Evolutionary conservation across 176 grass and related monocot genomes (phyloP).

Genomic region (Elymus sibiricus): DNA sequence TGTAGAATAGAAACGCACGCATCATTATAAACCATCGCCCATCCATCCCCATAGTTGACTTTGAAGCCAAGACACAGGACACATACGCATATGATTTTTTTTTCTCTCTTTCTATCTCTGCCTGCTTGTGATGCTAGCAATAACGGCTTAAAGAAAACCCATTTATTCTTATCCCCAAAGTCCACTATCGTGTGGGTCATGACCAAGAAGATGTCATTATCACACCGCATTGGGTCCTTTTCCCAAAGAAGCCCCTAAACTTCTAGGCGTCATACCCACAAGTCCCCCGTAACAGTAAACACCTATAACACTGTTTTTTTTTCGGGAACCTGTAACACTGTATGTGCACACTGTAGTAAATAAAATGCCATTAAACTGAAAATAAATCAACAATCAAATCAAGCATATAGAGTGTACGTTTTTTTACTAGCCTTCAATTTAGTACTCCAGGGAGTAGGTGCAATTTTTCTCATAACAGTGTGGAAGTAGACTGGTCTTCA

Average conservation of each 20-base stretch:
- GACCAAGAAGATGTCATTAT: constrained; percentile 25
- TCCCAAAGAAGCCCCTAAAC: background rate
- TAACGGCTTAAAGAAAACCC: constrained; percentile 28
- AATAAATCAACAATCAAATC: background rate
- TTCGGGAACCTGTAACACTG: background rate
- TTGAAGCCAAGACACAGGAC: constrained; percentile 29
- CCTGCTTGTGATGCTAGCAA: background rate
- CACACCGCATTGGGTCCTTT: background rate
- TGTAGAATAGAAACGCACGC: background rate
- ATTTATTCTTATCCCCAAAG: constrained; percentile 39
- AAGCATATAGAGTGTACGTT: background rate
- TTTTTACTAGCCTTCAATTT: background rate
- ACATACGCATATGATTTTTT: constrained; percentile 7
- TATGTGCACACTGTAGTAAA: background rate
- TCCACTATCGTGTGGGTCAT: constrained; percentile 40
- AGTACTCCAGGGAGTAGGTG: no score
- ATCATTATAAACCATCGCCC: background rate
- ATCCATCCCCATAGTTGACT: constrained; percentile 41
- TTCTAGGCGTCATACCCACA: background rate
- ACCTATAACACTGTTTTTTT: background rate
- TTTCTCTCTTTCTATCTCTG: background rate
- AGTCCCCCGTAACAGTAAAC: background rate
- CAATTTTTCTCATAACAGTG: background rate
- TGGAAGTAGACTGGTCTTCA: background rate
- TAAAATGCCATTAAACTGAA: background rate